Conservation (phyloP, 495 filamentous ascomycete genomes). For the Neurospora discreta region DNA sequence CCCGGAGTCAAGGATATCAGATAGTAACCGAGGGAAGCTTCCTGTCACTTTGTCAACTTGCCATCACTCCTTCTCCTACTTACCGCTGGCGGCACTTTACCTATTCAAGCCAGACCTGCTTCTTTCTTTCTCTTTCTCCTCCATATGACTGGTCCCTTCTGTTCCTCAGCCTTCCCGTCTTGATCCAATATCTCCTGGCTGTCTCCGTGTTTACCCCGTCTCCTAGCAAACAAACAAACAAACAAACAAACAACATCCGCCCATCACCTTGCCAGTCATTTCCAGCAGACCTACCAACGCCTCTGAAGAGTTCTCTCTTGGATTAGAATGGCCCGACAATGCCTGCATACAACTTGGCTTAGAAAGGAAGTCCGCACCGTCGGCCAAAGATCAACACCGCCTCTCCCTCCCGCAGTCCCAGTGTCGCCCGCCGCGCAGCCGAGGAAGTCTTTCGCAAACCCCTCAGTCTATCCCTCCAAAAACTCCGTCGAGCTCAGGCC, state of each 20-base stretch:
- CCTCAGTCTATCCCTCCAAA: conserved; percentile 18
- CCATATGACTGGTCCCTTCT: neutral
- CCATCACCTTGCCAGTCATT: neutral
- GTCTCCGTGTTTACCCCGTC: neutral
- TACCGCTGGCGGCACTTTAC: neutral
- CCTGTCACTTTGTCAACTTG: neutral
- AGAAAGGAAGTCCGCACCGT: conserved; percentile 35
- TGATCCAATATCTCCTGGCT: neutral
- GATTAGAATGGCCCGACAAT: conserved; percentile 29
- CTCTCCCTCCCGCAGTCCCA: conserved; percentile 12
- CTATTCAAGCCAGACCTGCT: neutral
- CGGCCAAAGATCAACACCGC: conserved; percentile 26
- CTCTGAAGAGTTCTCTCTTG: conserved; percentile 1
- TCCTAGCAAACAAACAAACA: too few relatives aligned
- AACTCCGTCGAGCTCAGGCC: conserved; percentile 18
- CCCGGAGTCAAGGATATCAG: conserved; percentile 75
- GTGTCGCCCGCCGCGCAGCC: conserved; percentile 23
- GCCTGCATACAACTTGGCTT: conserved; percentile 38
- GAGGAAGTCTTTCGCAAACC: conserved; percentile 24
- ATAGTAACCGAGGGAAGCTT: conserved; percentile 14
- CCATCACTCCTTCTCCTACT: neutral
- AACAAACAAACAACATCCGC: neutral
- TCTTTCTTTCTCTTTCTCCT: neutral
- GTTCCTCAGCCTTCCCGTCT: neutral
- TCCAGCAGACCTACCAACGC: neutral